Base-by-base conservation (phyloP, 495 filamentous ascomycete genomes). In the Lasiosphaeria miniovina region DNA sequence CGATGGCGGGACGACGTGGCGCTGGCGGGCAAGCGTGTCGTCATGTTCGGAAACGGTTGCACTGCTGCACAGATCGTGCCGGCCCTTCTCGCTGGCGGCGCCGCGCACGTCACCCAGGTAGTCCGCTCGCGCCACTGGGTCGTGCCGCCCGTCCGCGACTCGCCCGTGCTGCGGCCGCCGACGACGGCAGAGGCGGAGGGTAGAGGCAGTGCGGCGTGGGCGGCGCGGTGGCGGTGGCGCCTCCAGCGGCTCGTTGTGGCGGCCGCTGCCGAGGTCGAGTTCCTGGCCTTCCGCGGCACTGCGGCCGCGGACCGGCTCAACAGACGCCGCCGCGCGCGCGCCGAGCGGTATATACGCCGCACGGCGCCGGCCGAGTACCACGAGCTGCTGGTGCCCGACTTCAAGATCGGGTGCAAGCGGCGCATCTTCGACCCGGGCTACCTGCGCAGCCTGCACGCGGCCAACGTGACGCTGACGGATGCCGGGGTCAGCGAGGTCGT, bases 1-100 rank as follows among this genome's bases (percentile, higher is more conserved):
- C 68, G 80, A 32, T 88, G 86, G 86, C 61, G 81, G 43, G 61
- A 74, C 12, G 62, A 68, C 6, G 63, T 80, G 14, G 71, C 81
- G 38, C 66, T 84, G 36, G 61, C 64, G 6, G 74, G 71, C 15
- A 87, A 86, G 61, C 68, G 80, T 46, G 79, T 88, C 6, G 74
- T 85, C 43, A 74, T 88, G 31, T 67, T 88, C 53, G 86, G 86
- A 4, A 85, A 85, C 10, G 86, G 86, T 8, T 88, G 84, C 66
- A 83, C 67, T 31, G 77, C 73, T 4, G 68, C 75, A 15, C 77
- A 80, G 60, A 69, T 80, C 10, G 75, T 80, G 35, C 77, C 77
- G 5, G 49, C 49, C 17, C 67, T 79, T 6, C 62, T 66, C 2
- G 36, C 24, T 1, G 1, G 59, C 35, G 31, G 66, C 11, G 68